Evolutionary conservation across 179 eudicot genomes (phyloP), one percentile per base, ranked within the genome.

Genomic region (Heliamphora ciliata): DNA sequence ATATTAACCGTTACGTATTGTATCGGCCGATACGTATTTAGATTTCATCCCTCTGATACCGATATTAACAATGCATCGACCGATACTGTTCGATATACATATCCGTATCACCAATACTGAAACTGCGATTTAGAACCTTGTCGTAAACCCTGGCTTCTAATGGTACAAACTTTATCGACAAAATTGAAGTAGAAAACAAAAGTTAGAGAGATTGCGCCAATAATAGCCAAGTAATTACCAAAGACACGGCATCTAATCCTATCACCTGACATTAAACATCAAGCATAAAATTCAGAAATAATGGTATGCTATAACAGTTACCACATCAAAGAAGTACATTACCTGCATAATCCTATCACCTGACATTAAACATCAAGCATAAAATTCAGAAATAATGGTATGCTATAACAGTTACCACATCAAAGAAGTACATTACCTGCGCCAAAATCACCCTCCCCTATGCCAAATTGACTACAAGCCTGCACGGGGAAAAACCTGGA

Each of bases 391-490:
- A 66, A 52, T 46, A 60, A 48, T 7, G 4, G n/a, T 47, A 78
- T 4, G 10, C 5, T 18, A 67, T 52, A 79, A 60, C 44, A 66
- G 11, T 59, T 9, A 2, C 17, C 64, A 74, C 74, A 64, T 58
- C 24, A 54, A 76, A 8, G 50, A 83, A 59, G 14, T 46, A 72
- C 70, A 67, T 80, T 87, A 95, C 98, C 97, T 88, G 97, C 81
- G 50, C 86, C 91, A 86, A 89, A 83, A 83, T 90, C 90, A 82
- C 90, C 84, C 80, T 92, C 97, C 54, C 89, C 90, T 51, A 87
- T 86, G 13, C 97, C 98, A 88, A 83, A 89, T 72, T 92, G 92
- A 83, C 89, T 89, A 87, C 93, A 91, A 84, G 90, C 95, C 98
- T 95, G 81, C 85, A 85, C 51, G 78, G 9, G 56, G 48, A 54